Evolutionary conservation across 2,329 filamentous ascomycete genomes (phyloP).

Genomic region (Penicillium griseofulvum): DNA sequence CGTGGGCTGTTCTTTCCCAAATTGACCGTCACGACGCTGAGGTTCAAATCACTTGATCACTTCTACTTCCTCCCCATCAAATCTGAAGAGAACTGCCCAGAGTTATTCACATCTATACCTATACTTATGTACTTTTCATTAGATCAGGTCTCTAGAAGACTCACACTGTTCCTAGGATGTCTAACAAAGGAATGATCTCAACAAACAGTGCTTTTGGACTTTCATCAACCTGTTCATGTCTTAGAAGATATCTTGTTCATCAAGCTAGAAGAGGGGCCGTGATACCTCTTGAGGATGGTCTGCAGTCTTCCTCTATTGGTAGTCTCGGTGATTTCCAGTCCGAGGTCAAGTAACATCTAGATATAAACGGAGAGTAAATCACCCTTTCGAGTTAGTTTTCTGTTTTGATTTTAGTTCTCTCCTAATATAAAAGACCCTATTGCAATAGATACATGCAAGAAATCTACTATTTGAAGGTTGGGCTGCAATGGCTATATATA

Average conservation of each 20-base stretch:
- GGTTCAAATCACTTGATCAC: too few relatives aligned
- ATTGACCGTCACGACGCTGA: too few relatives aligned
- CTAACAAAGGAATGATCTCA: not conserved
- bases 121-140: not conserved
- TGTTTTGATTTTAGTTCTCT: too few relatives aligned
- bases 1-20: not conserved
- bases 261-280: not conserved
- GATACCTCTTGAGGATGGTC: not conserved
- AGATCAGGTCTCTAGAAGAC: not conserved
- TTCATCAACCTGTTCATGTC: not conserved
- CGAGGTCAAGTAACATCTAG: not conserved
- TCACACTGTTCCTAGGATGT: not conserved
- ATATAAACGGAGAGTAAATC: not conserved
- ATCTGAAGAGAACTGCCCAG: not conserved
- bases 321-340: not conserved
- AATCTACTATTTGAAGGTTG: too few relatives aligned
- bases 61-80: not conserved
- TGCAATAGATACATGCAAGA: too few relatives aligned
- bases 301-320: not conserved
- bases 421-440: too few relatives aligned
- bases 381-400: not conserved
- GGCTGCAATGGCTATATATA: too few relatives aligned
- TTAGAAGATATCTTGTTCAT: not conserved
- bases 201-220: not conserved
- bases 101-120: not conserved